Conservation (phyloP, 306 rosid species). For the Prunus persica region DNA sequence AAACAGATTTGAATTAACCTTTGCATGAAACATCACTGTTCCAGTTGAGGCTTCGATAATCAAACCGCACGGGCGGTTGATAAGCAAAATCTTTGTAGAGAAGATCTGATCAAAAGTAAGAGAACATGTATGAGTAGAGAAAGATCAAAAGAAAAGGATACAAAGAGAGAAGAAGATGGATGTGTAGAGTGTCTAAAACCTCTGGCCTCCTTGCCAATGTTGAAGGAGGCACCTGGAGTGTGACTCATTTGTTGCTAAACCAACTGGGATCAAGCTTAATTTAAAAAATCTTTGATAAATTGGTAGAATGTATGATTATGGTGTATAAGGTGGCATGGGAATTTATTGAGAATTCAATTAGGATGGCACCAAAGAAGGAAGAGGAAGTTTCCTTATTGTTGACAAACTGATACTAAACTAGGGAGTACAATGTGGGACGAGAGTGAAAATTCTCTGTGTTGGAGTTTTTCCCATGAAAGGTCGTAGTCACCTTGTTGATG, state of each 20-base stretch:
- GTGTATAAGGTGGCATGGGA: constrained; percentile 17
- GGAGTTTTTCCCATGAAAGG: background rate
- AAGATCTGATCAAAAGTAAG: constrained; percentile 43
- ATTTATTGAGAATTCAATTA: constrained; percentile 36
- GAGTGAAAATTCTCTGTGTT: constrained; percentile 16
- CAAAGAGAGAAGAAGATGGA: background rate
- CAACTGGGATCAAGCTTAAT: constrained; percentile 21
- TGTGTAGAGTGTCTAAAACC: constrained; percentile 31
- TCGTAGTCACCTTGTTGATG: background rate
- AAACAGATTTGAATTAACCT: constrained; percentile 30
- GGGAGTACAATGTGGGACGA: constrained; percentile 3
- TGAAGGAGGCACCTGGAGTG: constrained; percentile 46
- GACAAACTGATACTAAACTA: background rate
- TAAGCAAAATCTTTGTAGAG: constrained; percentile 52
- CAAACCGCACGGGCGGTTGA: constrained; percentile 41
- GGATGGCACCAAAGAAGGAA: constrained; percentile 17
- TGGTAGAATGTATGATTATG: background rate
- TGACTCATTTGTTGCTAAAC: constrained; percentile 36
- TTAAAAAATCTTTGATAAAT: constrained; percentile 25
- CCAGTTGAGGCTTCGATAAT: constrained; percentile 47
- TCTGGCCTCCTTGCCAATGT: constrained; percentile 64
- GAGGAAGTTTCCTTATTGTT: constrained; percentile 59
- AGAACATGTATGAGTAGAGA: background rate
- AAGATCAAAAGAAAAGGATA: background rate
- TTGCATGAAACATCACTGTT: constrained; percentile 51